phyloP scores from a whole-genome alignment of 2,329 filamentous ascomycete species.

The Talaromyces verruculosus region DNA sequence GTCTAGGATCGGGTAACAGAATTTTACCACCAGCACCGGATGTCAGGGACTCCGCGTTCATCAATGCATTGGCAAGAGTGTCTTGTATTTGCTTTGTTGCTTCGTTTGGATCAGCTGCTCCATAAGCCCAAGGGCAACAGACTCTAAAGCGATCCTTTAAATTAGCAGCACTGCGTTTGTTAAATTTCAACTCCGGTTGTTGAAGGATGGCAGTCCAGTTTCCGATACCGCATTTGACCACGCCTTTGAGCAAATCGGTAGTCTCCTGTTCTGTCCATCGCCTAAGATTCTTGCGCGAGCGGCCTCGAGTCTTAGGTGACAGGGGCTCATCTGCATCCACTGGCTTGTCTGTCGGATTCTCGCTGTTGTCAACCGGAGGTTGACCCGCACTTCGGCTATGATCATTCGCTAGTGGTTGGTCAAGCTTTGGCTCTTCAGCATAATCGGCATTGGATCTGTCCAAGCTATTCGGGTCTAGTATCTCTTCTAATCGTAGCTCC shows the following conservation, averaged over 20 bases:
- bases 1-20: constrained; percentile 29
- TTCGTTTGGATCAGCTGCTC: constrained; percentile 39
- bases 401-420: not conserved
- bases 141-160: constrained; percentile 63
- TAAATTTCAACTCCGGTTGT: constrained; percentile 57
- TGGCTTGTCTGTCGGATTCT: not conserved
- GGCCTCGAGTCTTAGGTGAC: constrained; percentile 37
- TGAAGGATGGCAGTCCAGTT: constrained; percentile 64
- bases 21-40: constrained; percentile 29
- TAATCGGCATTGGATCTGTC: constrained; percentile 22
- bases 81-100: constrained; percentile 39
- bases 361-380: not conserved
- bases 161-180: constrained; percentile 60
- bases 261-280: constrained; percentile 65
- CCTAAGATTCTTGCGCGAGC: constrained; percentile 51
- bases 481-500: constrained; percentile 39
- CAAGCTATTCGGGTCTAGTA: constrained; percentile 30
- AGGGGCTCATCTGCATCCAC: constrained; percentile 27
- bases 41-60: constrained; percentile 33
- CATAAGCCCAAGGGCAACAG: constrained; percentile 53
- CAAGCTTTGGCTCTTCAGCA: not conserved
- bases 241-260: constrained; percentile 56
- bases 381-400: not conserved
- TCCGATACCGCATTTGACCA: constrained; percentile 61
- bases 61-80: constrained; percentile 36